Evolutionary conservation across 83 land plant genomes (phyloP), one percentile per base, ranked within the genome.

Genomic region (Picea abies): DNA sequence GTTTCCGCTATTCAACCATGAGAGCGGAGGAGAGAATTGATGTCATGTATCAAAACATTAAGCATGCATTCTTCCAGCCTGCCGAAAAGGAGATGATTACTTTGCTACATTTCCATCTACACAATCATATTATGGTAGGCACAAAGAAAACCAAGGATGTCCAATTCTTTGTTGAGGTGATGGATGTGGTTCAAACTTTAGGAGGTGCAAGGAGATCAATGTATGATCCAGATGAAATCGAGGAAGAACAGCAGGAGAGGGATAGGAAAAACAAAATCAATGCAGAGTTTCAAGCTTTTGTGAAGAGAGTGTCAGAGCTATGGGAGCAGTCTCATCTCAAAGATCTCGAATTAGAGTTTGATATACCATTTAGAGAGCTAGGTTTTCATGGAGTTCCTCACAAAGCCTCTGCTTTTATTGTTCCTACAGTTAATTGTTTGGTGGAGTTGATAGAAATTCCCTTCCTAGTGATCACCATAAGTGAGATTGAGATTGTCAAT

Each of bases 31-130:
- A 97, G 82, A 90, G 90, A 14, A 96, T 95, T 11, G 99, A 97
- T 47, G 12, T 94, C 2, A 88, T 96, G 95, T 96, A 80, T 86
- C 85, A 84, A 4, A 96, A 96, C 81, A 88, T 96, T 76, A 96
- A 94, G 85, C 97, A 96, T 87, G 98, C 98, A 22, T 94, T 94
- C 75, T 96, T 95, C 81, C 98, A 96, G 86, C 95, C 98, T 26
- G 93, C 98, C 52, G 96, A 96, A 83, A 93, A 89, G 81, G 99
- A 96, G 79, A 96, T 96, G 98, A 96, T 96, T 25, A 95, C 98
- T 12, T 88, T 96, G 2, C 62, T 96, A 29, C 99, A 96, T 80
- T 96, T 96, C 75, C 99, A 94, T 80, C 82, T 96, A 61, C 99
- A 93, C 71, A 90, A 96, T 49, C 93, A 86, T 84, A 96, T 96